Percentiles rank a stretch among this genome's conserved stretches.
phyloP scores from a whole-genome alignment of 2,329 filamentous ascomycete genomes.

The Fusarium miscanthi region DNA sequence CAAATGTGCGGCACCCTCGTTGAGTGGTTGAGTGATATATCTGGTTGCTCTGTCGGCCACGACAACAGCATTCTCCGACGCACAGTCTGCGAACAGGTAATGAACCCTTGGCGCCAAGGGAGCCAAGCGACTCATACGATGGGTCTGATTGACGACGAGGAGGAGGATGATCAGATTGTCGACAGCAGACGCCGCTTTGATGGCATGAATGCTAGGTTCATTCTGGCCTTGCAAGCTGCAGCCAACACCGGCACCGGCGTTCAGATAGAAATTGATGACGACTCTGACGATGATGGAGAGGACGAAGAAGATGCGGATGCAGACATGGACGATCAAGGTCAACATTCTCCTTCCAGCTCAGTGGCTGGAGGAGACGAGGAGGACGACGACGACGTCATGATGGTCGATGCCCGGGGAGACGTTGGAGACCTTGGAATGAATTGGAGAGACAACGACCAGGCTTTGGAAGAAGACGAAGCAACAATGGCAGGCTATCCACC shows the following conservation, averaged over 20 bases:
- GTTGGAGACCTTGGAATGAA: slow-evolving; percentile 60
- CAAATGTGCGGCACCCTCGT: slow-evolving; percentile 99
- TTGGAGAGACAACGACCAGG: slow-evolving; percentile 69
- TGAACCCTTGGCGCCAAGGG: slow-evolving; percentile 87
- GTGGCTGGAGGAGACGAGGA: slow-evolving; percentile 57
- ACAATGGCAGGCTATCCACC: slow-evolving; percentile 78
- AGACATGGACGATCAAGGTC: slow-evolving; percentile 54
- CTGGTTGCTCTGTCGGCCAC: slow-evolving; percentile 84
- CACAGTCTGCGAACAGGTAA: slow-evolving; percentile 89
- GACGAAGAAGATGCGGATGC: slow-evolving; percentile 56
- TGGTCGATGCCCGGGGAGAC: slow-evolving; percentile 63
- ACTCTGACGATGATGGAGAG: slow-evolving; percentile 48
- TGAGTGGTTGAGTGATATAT: slow-evolving; percentile 94
- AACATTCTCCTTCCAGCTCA: slow-evolving; percentile 50
- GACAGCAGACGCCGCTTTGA: slow-evolving; percentile 49
- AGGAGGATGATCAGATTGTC: slow-evolving; percentile 61
- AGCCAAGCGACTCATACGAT: slow-evolving; percentile 81
- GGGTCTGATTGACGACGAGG: slow-evolving; percentile 56
- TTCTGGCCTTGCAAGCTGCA: slow-evolving; percentile 52
- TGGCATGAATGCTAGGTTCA: slow-evolving; percentile 52
- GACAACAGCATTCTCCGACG: slow-evolving; percentile 83
- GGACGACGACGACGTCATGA: slow-evolving; percentile 68
- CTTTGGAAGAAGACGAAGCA: slow-evolving; percentile 79
- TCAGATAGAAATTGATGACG: slow-evolving; percentile 47
- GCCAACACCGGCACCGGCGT: slow-evolving; percentile 44